Base-by-base conservation (phyloP, 2,329 filamentous ascomycete genomes). In the Colletotrichum siamense region DNA sequence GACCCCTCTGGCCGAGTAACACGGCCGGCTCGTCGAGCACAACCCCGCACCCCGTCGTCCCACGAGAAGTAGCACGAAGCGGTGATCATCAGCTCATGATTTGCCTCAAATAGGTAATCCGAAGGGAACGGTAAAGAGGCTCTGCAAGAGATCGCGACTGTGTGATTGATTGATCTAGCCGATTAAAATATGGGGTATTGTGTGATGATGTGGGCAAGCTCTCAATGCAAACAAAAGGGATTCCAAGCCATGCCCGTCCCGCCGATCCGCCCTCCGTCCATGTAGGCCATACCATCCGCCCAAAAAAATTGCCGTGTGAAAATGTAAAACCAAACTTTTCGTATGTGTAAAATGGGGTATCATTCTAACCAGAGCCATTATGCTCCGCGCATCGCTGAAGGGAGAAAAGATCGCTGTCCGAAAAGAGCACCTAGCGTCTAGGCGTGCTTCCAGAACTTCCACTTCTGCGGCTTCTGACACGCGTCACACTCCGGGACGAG, bases 371-470 rank as follows among this genome's bases (percentile, higher is more conserved):
- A 62, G 59, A 76, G 70, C 65, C 36, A 22, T 18, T 15, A 15
- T 52, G 59, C 70, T 61, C 64, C 36, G 64, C 34, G 59, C 32
- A 39, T 69, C 64, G 59, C 70, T 65, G 59, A 49, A 68, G 39
- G 44, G 49, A 62, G 71, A 73, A 63, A 44, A 26, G 18, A 57
- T 12, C 52, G 44, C 32, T 10, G 22, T 39, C 16, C 22, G 8
- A 44, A 24, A 16, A 10, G n/a, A 18, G 8, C 67, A 16, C 26
- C 16, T 13, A 12, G 13, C 39, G 9, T 12, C 62, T 62, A 76
- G 24, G 44, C 64, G 5, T 77, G 75, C 66, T 78, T 77, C 79
- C 79, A 80, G 49, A 79, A 80, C 62, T 77, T 78, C 64, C 79
- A 77, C 65, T 79, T 79, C 44, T 76, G 73, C 36, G 69, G 66